These are phyloP conservation scores for Tremellales sp. DNA, from an alignment of 1,284 basidiomycete genomes.

Conservation along the genomic window DNA sequence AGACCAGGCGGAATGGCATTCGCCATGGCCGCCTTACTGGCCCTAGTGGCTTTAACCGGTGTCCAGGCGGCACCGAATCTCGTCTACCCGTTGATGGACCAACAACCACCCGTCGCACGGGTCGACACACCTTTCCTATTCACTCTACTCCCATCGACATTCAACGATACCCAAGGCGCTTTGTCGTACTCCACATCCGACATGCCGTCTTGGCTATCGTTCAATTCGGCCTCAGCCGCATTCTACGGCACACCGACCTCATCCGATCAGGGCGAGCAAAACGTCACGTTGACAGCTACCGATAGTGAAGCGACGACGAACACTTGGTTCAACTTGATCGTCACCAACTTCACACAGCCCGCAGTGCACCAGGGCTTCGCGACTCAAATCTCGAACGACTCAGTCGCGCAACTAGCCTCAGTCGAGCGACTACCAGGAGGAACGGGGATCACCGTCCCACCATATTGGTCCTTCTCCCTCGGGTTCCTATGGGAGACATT, in stretches of 20 bases:
- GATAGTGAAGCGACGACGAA: constrained; percentile 29
- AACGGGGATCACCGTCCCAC: constrained; percentile 45
- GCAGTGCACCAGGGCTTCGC: constrained; percentile 40
- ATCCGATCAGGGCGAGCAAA: constrained; percentile 32
- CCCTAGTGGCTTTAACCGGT: background rate
- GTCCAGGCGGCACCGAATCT: constrained; percentile 41
- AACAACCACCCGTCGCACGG: constrained; percentile 50
- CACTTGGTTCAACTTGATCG: constrained; percentile 44
- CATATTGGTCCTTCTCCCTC: constrained; percentile 55
- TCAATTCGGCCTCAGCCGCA: constrained; percentile 27
- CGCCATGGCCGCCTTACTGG: background rate
- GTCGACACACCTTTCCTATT: constrained; percentile 43
- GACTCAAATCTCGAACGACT: constrained; percentile 42
- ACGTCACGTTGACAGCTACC: constrained; percentile 34
- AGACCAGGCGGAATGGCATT: too few species aligned
- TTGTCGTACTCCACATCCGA: constrained; percentile 45
- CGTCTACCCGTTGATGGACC: constrained; percentile 43
- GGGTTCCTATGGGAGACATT: constrained; percentile 51
- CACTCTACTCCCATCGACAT: constrained; percentile 15
- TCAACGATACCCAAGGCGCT: constrained; percentile 34
- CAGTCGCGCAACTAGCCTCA: constrained; percentile 37
- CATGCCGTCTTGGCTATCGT: constrained; percentile 53
- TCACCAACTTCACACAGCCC: constrained; percentile 42
- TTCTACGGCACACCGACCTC: constrained; percentile 39
- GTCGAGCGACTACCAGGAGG: constrained; percentile 38